Percentiles rank a stretch among this genome's conserved stretches.
phyloP scores from a whole-genome alignment of 352 stramenopile species.

The Phytophthora tentaculata region DNA sequence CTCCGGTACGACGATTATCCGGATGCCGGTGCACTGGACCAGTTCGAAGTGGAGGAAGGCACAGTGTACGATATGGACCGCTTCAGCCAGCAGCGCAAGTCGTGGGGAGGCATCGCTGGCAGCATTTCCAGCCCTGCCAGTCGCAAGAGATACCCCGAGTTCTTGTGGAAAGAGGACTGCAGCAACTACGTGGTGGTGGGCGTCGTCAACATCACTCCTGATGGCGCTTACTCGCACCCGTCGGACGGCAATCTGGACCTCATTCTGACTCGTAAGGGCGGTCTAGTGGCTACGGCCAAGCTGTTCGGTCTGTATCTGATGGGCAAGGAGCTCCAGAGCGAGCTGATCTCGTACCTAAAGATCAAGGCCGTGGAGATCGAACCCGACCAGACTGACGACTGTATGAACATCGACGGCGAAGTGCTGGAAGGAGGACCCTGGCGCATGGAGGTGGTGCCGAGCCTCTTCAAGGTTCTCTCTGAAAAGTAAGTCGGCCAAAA shows the following conservation, averaged over 20 bases:
- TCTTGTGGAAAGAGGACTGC: conserved; percentile 67
- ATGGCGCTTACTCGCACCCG: conserved; percentile 74
- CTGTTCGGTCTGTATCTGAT: conserved; percentile 72
- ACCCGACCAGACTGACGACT: conserved; percentile 61
- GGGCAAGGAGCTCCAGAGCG: conserved; percentile 75
- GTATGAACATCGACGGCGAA: conserved; percentile 88
- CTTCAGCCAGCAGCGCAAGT: conserved; percentile 62
- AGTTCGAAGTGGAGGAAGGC: conserved; percentile 85
- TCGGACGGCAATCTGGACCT: conserved; percentile 83
- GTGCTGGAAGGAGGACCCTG: conserved; percentile 69
- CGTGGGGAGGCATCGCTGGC: conserved; percentile 62
- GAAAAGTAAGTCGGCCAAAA: conserved; percentile 62
- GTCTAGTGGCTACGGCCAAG: conserved; percentile 48
- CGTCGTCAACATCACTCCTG: conserved; percentile 73
- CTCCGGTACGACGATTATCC: conserved; percentile 80
- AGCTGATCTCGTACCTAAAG: conserved; percentile 79
- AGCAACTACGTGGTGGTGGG: conserved; percentile 75
- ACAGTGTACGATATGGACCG: conserved; percentile 75
- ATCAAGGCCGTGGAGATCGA: conserved; percentile 79
- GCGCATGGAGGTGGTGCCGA: conserved; percentile 88
- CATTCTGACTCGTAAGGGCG: conserved; percentile 77
- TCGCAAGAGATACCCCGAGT: conserved; percentile 60
- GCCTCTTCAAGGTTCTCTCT: conserved; percentile 86
- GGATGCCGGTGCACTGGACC: conserved; percentile 74
- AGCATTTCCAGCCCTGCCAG: conserved; percentile 70